Base-by-base conservation (phyloP, 495 filamentous ascomycete genomes). In the Penicillium mononematosum region DNA sequence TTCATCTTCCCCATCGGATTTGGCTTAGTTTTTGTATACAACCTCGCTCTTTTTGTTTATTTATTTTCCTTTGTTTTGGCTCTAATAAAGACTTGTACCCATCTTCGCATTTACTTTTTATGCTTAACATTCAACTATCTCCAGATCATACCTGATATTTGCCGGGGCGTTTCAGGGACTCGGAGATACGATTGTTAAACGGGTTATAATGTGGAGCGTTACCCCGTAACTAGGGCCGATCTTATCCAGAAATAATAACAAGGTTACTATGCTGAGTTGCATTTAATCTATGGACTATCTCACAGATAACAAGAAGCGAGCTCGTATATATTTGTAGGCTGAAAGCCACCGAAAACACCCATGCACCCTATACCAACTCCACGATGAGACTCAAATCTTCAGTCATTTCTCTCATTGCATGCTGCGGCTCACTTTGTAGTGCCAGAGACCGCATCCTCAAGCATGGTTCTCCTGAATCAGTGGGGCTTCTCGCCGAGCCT, bases 381-480 rank as follows among this genome's bases (percentile, higher is more conserved):
- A 38, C 16, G 16, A 48, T 48, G 45, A 31, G 27, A 48, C 27
- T 48, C n/a, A 48, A 31, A 20, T 19, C 4, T 20, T 31, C 45
- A 10, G n/a, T n/a, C 25, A 56, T 47, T 20, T 24, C 36, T 19
- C 16, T 59, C 16, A 22, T 53, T 34, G 31, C 31, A 11, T 47
- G 49, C 14, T 32, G 17, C 11, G 5, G 29, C 50, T 32, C 25
- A 34, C 25, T 48, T 8, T 36, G 36, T 4, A 16, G 29, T 22
- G 51, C 50, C 22, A 24, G 45, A n/a, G 61, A 67, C 41, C 55
- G 55, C 12, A 31, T 51, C 11, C 44, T 69, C 7, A 46, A 51
- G 19, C 53, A 62, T 29, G 64, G 64, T 9, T 54, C 66, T 17
- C 64, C 66, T 14, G 58, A 62, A 22, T 69, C 66, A 12, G 64